Conservation (phyloP, 139 green algal species). For the Nannochloris sp. region DNA sequence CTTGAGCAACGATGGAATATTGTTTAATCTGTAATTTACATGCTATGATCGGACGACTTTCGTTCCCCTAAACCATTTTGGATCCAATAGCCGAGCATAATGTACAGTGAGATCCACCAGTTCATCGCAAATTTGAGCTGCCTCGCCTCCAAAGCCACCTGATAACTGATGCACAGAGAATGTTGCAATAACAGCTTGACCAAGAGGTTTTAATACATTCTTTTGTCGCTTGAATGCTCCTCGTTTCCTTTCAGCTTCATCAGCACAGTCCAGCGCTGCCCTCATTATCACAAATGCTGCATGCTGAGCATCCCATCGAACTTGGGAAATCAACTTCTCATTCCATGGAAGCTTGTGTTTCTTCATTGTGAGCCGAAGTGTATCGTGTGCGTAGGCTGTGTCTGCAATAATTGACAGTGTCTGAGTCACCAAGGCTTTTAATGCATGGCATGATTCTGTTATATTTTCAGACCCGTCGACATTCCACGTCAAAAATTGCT, state of each 20-base stretch:
- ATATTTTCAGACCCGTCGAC: neutral
- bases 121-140: constrained; percentile 16
- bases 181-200: constrained; percentile 19
- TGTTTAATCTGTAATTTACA: constrained; percentile 30
- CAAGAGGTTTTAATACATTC: constrained; percentile 30
- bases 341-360: constrained; percentile 38
- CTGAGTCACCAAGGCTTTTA: constrained; percentile 12
- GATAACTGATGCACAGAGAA: constrained; percentile 46
- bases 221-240: constrained; percentile 22
- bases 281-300: constrained; percentile 29
- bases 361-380: constrained; percentile 15
- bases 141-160: constrained; percentile 29
- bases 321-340: constrained; percentile 9
- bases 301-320: constrained; percentile 25
- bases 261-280: constrained; percentile 7
- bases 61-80: constrained; percentile 29
- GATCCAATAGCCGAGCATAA: constrained; percentile 36
- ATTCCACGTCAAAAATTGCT: constrained; percentile 1
- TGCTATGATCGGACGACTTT: constrained; percentile 16
- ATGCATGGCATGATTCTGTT: constrained; percentile 13
- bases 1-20: constrained; percentile 85
- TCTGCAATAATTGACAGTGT: neutral
- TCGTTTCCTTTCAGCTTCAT: constrained; percentile 10
- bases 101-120: constrained; percentile 30
- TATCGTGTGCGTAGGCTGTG: constrained; percentile 16